Percentiles rank a stretch among this genome's conserved stretches.
These are phyloP conservation scores for Phytopythium vexans DNA, from an alignment of 352 stramenopile genomes.

Conservation along the genomic window DNA sequence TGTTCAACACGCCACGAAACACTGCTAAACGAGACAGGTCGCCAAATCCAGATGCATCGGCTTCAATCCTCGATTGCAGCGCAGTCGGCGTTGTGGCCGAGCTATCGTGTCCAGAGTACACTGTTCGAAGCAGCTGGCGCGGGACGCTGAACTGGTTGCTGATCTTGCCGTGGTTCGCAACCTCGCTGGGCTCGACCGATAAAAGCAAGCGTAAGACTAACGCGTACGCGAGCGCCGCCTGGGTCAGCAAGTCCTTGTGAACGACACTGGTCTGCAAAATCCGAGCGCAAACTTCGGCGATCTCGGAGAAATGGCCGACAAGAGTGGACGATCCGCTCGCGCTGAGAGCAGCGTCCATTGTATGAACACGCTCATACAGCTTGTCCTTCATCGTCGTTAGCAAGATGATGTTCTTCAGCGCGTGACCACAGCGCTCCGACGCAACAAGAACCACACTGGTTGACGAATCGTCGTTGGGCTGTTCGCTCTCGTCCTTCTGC, in stretches of 20 bases:
- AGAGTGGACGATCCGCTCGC: neutral
- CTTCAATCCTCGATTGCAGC: constrained; percentile 28
- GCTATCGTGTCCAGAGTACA: constrained; percentile 32
- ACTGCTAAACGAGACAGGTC: constrained; percentile 60
- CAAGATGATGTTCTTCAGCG: constrained; percentile 70
- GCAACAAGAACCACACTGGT: constrained; percentile 71
- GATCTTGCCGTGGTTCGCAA: neutral
- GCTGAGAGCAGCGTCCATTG: neutral
- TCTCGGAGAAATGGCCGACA: constrained; percentile 28
- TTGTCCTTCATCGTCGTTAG: constrained; percentile 56
- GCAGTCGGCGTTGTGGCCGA: constrained; percentile 5
- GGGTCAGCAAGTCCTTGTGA: constrained; percentile 80
- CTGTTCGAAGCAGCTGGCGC: constrained; percentile 34
- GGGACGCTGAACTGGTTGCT: constrained; percentile 8
- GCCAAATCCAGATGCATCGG: constrained; percentile 38
- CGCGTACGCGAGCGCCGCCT: constrained; percentile 66
- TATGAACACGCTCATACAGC: constrained; percentile 3
- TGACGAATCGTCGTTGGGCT: constrained; percentile 19
- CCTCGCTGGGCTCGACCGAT: constrained; percentile 11
- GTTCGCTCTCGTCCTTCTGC: constrained; percentile 3
- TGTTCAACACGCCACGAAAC: constrained; percentile 68
- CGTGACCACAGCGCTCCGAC: constrained; percentile 66
- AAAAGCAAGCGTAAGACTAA: constrained; percentile 61
- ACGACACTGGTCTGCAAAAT: constrained; percentile 66
- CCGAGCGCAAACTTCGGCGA: constrained; percentile 56